Percentiles rank a stretch among this genome's conserved stretches.
Evolutionary conservation across 305 asterid genomes (phyloP).

Genomic region (Vinca major): DNA sequence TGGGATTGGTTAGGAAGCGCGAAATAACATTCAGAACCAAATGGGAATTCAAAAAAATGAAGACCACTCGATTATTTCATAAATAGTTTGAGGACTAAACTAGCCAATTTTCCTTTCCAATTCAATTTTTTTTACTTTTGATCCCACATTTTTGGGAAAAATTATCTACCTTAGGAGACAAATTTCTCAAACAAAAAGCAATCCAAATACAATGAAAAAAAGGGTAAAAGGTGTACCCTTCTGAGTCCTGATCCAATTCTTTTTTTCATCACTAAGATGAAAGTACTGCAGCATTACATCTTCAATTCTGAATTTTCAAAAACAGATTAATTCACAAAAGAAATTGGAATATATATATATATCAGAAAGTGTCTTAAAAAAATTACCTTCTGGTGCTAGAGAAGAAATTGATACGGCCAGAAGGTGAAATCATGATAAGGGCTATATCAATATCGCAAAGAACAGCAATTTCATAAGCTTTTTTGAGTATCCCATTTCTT

Average conservation of each 20-base stretch:
- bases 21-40: too few species aligned
- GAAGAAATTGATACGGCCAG: conserved; percentile 22
- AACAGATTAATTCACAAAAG: background rate
- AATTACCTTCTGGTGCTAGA: conserved; percentile 23
- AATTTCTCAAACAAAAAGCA: too few species aligned
- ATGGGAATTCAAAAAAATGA: too few species aligned
- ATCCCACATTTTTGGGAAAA: too few species aligned
- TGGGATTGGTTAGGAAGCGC: too few species aligned
- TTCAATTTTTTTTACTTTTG: too few species aligned
- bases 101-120: too few species aligned
- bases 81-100: too few species aligned
- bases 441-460: conserved; percentile 23
- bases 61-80: too few species aligned
- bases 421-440: conserved; percentile 20
- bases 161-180: too few species aligned
- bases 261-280: conserved; percentile 15
- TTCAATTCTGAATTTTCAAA: conserved; percentile 16
- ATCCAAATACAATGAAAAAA: background rate
- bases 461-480: conserved; percentile 25
- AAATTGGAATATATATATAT: too few species aligned
- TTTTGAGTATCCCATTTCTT: conserved; percentile 27
- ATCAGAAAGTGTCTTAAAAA: background rate
- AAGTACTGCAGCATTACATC: conserved; percentile 19
- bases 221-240: conserved; percentile 3
- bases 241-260: conserved; percentile 21